Percentiles rank a stretch among this genome's conserved stretches.
Evolutionary conservation across 2,329 filamentous ascomycete species (phyloP).

Genomic region (Chalaropsis ovoidea): DNA sequence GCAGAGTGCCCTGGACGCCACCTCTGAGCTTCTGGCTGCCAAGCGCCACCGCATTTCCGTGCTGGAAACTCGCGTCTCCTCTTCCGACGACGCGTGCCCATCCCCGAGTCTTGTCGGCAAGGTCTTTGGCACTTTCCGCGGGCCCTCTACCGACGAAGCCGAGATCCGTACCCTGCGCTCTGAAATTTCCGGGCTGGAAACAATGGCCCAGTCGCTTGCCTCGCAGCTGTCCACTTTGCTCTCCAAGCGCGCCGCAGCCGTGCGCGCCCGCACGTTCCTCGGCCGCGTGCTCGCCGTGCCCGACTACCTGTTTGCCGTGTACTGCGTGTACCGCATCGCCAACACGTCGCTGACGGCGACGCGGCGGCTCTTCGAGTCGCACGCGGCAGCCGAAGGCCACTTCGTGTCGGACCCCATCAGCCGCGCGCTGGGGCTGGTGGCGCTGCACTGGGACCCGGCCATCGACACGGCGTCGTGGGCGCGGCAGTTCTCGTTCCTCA

Average conservation of each 20-base stretch:
- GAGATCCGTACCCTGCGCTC: conserved; percentile 56
- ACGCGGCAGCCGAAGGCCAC: conserved; percentile 28
- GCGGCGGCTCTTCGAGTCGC: conserved; percentile 45
- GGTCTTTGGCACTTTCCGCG: conserved; percentile 60
- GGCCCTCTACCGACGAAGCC: conserved; percentile 48
- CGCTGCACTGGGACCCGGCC: conserved; percentile 72
- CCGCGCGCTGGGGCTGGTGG: conserved; percentile 67
- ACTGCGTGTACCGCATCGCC: conserved; percentile 74
- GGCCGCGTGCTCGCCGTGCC: conserved; percentile 55
- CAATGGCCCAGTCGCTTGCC: conserved; percentile 64
- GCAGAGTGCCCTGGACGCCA: conserved; percentile 66
- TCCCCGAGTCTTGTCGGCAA: conserved; percentile 56
- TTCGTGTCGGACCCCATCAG: conserved; percentile 60
- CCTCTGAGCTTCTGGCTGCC: conserved; percentile 64
- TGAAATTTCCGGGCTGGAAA: conserved; percentile 68
- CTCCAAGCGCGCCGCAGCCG: conserved; percentile 51
- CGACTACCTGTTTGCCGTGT: conserved; percentile 62
- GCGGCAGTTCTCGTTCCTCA: conserved; percentile 75
- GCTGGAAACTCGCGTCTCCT: conserved; percentile 49
- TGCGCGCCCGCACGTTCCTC: conserved; percentile 54
- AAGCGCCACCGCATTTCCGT: conserved; percentile 64
- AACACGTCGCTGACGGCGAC: conserved; percentile 60
- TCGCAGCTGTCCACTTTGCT: conserved; percentile 53
- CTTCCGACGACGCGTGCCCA: conserved; percentile 23
- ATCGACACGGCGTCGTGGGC: conserved; percentile 77